Base-by-base conservation (phyloP, 352 stramenopile genomes). In the Plasmopara muralis region DNA sequence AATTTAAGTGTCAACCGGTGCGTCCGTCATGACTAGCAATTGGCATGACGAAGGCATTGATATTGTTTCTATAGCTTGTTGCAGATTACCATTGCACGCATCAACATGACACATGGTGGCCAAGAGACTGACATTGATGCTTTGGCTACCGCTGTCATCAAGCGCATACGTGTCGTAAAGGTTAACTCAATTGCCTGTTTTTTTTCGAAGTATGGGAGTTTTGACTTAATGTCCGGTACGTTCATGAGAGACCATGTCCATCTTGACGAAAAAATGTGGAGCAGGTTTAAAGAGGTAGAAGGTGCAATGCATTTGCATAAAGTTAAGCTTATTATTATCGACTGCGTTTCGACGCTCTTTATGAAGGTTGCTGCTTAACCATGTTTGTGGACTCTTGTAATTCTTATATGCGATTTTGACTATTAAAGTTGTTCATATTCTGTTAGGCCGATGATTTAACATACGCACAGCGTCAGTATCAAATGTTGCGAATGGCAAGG, bases 1-100 rank as follows among this genome's bases (percentile, higher is more conserved):
- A 86, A 84, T 47, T 87, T 90, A 35, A 88, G 75, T 43, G 74
- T 74, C 25, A 87, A 83, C 53, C 68, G 79, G 76, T 83, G 43
- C 5, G 58, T 33, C 42, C 38, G 29, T 13, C 0, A 43, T 35
- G 6, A 47, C 16, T 12, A 30, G 16, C n/a, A 8, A 0, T 14
- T 37, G 20, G 9, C 20, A 25, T 25, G 20, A 25, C 20, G 20
- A 25, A 43, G n/a, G 14, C 6, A 37, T 18, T 56, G 12, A 41
- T 43, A 13, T 44, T 40, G n/a, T 25, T 25, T 3, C 20, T 46
- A 10, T 38, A 86, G 75, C 4, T 53, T 85, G 18, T 47, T 80
- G 30, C 67, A 85, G 50, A 80, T 86, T 53, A 63, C 69, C 4
- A 20, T 52, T n/a, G 29, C 59, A 7, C 68, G 74, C 2, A 55